phyloP scores from a whole-genome alignment of 129 eudicot species.

The Saposhnikovia divaricata region DNA sequence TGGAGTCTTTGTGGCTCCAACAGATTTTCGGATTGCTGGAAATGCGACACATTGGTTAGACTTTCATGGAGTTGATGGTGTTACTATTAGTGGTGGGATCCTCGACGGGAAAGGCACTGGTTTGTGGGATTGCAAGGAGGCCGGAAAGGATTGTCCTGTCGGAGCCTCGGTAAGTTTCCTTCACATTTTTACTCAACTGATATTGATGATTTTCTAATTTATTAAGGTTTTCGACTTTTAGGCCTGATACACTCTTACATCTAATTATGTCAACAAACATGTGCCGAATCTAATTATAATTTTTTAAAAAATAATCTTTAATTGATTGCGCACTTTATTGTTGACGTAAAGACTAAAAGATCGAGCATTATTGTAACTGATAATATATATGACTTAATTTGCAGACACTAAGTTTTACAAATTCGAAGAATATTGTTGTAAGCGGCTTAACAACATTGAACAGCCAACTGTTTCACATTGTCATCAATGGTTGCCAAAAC shows the following conservation, averaged over 20 bases:
- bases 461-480: slow-evolving; percentile 13
- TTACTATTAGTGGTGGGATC: slow-evolving; percentile 47
- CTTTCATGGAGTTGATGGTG: slow-evolving; percentile 38
- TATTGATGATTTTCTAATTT: not conserved
- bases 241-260: not conserved
- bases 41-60: slow-evolving; percentile 33
- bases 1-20: slow-evolving; percentile 65
- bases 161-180: slow-evolving; percentile 51
- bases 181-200: not conserved
- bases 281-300: too few species aligned
- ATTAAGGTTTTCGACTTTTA: too few species aligned
- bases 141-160: slow-evolving; percentile 38
- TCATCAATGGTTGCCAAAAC: slow-evolving; percentile 11
- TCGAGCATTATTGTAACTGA: too few species aligned
- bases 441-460: slow-evolving; percentile 17
- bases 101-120: slow-evolving; percentile 57
- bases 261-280: too few species aligned
- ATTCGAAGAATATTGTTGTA: slow-evolving; percentile 41
- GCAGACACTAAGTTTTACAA: slow-evolving; percentile 15
- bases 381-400: not conserved
- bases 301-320: too few species aligned
- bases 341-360: not conserved
- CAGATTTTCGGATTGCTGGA: slow-evolving; percentile 34
- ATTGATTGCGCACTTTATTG: not conserved
- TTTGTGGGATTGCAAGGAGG: slow-evolving; percentile 58